Conservation (phyloP, 352 stramenopile species). For the Pythium phragmitis region DNA sequence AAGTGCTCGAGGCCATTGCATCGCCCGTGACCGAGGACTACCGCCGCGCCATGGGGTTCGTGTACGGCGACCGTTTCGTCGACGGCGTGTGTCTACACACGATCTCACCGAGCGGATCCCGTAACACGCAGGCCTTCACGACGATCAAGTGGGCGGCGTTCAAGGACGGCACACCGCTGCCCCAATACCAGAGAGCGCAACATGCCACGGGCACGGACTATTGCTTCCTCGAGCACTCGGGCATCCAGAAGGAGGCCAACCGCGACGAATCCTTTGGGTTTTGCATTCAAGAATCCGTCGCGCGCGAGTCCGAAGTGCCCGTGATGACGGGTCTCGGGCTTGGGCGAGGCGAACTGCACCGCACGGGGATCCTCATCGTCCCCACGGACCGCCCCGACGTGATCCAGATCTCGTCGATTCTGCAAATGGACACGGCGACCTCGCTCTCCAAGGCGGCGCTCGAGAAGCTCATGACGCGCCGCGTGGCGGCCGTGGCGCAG, state of each 20-base stretch:
- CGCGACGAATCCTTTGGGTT: conserved; percentile 48
- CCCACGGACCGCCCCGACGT: conserved; percentile 56
- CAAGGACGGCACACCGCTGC: conserved; percentile 37
- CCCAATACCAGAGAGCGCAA: conserved; percentile 20
- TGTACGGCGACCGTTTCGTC: conserved; percentile 57
- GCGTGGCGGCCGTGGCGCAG: conserved; percentile 42
- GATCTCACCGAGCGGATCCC: conserved; percentile 28
- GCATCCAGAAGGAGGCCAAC: conserved; percentile 35
- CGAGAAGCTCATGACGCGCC: conserved; percentile 49
- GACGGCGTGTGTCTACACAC: conserved; percentile 62
- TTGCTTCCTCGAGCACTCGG: conserved; percentile 76
- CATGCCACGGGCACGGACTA: conserved; percentile 57
- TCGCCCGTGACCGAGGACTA: conserved; percentile 69
- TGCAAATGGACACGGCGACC: conserved; percentile 44
- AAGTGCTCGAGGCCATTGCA: conserved; percentile 64
- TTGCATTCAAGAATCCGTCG: conserved; percentile 66
- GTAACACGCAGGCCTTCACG: conserved; percentile 49
- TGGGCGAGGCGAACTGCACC: conserved; percentile 50
- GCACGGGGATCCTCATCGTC: conserved; percentile 61
- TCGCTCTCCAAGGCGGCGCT: conserved; percentile 37
- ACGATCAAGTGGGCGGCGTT: conserved; percentile 81
- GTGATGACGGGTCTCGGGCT: conserved; percentile 56
- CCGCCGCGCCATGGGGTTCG: conserved; percentile 59
- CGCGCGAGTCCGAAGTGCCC: conserved; percentile 56
- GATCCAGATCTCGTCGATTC: conserved; percentile 64